These are phyloP conservation scores for Takashimella tepidaria DNA, from an alignment of 1,284 basidiomycete species.

Conservation along the genomic window DNA sequence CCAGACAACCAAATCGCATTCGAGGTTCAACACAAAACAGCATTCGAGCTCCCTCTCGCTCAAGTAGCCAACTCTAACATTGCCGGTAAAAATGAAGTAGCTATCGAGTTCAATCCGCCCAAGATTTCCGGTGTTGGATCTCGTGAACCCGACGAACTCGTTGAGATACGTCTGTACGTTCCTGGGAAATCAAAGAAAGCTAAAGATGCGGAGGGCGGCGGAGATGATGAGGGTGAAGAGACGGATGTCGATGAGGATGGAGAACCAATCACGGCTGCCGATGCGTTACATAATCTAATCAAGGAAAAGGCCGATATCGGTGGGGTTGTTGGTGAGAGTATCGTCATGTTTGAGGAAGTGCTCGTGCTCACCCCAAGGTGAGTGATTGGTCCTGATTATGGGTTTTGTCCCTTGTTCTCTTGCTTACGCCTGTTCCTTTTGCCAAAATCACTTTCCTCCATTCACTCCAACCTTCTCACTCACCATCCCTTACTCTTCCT, in stretches of 20 bases:
- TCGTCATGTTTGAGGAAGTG: constrained; percentile 94
- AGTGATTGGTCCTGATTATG: no score
- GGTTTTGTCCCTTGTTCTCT: no score
- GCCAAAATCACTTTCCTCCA: no score
- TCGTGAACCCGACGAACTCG: constrained; percentile 69
- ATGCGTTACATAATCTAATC: constrained; percentile 93
- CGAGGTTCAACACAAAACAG: constrained; percentile 79
- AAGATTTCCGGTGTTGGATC: constrained; percentile 46
- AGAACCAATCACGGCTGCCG: constrained; percentile 71
- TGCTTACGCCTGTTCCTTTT: no score
- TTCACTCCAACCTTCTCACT: no score
- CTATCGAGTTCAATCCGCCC: constrained; percentile 78
- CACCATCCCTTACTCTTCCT: neutral
- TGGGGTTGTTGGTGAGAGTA: constrained; percentile 83
- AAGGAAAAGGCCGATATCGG: constrained; percentile 97
- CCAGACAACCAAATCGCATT: constrained; percentile 85
- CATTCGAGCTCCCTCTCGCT: constrained; percentile 85
- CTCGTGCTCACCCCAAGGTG: constrained; percentile 84
- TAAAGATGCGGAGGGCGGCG: constrained; percentile 64
- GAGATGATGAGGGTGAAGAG: constrained; percentile 52
- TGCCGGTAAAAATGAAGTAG: constrained; percentile 93
- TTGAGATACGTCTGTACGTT: constrained; percentile 94
- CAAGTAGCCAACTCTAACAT: constrained; percentile 96
- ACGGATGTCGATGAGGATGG: constrained; percentile 50
- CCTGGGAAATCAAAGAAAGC: constrained; percentile 59